A percentile compares a stretch with the other conserved stretches of the same genome.
These are phyloP conservation scores for Phytophthora hibernalis DNA, from an alignment of 352 stramenopile genomes.

Conservation along the genomic window DNA sequence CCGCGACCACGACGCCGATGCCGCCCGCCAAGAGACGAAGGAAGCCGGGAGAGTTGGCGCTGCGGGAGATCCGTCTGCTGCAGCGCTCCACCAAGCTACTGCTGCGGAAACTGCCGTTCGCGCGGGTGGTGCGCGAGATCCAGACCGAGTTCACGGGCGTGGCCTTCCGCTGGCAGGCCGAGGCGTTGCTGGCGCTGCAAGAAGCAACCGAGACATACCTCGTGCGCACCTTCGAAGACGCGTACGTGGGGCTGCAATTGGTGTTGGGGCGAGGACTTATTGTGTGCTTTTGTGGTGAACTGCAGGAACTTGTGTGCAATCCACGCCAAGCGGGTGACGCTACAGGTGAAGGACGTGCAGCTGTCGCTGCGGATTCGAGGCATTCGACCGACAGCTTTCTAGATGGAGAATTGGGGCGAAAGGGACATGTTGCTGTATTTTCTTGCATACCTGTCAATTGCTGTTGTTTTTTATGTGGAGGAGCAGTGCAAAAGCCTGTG, in stretches of 20 bases:
- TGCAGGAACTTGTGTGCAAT: constrained; percentile 95
- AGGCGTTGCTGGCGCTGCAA: constrained; percentile 93
- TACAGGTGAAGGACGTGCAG: constrained; percentile 97
- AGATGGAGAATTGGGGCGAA: constrained; percentile 11
- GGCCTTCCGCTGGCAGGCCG: constrained; percentile 91
- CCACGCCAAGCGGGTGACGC: constrained; percentile 95
- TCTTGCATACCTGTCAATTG: constrained; percentile 14
- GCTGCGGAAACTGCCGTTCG: constrained; percentile 97
- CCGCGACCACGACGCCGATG: constrained; percentile 19
- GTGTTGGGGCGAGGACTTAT: background rate
- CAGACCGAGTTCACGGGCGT: constrained; percentile 86
- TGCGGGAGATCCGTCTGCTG: constrained; percentile 97
- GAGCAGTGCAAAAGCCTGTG: background rate
- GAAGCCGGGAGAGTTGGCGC: constrained; percentile 76
- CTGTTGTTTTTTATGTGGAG: constrained; percentile 6
- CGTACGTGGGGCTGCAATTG: constrained; percentile 57
- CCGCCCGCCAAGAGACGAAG: constrained; percentile 54
- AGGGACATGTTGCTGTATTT: constrained; percentile 27
- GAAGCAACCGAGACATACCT: constrained; percentile 96
- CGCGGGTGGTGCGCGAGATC: constrained; percentile 94
- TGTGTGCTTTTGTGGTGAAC: constrained; percentile 7
- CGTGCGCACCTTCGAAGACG: constrained; percentile 95
- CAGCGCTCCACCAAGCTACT: constrained; percentile 97
- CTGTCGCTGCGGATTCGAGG: constrained; percentile 93
- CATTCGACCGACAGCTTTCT: constrained; percentile 43